phyloP scores from a whole-genome alignment of 2,329 filamentous ascomycete genomes.

The Pseudogymnoascus sp. region DNA sequence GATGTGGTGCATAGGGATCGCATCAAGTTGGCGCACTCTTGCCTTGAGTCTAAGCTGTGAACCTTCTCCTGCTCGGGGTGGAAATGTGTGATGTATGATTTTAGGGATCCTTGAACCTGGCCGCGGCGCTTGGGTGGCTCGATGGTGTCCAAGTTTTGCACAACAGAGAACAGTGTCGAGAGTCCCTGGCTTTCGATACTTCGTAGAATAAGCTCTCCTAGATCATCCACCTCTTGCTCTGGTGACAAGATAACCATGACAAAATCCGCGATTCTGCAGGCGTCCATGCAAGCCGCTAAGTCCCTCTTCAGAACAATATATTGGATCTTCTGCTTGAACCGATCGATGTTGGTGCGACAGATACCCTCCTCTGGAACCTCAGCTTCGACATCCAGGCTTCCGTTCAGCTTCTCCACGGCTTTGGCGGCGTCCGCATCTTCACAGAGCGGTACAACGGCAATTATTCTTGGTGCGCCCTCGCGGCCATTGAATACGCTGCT shows the following conservation, averaged over 20 bases:
- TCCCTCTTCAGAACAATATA: conserved; percentile 73
- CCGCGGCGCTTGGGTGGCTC: conserved; percentile 73
- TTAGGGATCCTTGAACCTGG: conserved; percentile 74
- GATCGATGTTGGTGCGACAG: conserved; percentile 66
- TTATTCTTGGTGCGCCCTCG: conserved; percentile 79
- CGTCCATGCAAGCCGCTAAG: conserved; percentile 72
- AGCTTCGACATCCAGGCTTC: conserved; percentile 70
- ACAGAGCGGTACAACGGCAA: conserved; percentile 82
- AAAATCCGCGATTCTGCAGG: conserved; percentile 83
- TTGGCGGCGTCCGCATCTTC: conserved; percentile 60
- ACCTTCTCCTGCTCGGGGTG: conserved; percentile 89
- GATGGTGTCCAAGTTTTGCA: conserved; percentile 71
- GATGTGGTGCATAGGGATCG: conserved; percentile 85
- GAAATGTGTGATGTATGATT: conserved; percentile 90
- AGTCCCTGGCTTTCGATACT: conserved; percentile 90
- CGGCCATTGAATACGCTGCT: conserved; percentile 77
- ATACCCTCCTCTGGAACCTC: conserved; percentile 53
- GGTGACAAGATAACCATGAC: conserved; percentile 81
- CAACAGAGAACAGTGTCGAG: conserved; percentile 82
- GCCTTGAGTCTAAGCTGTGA: conserved; percentile 77
- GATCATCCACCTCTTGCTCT: conserved; percentile 72
- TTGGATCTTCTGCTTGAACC: conserved; percentile 92
- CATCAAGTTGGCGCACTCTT: conserved; percentile 87
- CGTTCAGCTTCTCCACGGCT: conserved; percentile 66
- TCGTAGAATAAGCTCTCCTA: conserved; percentile 79